Conservation (phyloP, 257 asterid genomes). For the Solanum neorickii region DNA sequence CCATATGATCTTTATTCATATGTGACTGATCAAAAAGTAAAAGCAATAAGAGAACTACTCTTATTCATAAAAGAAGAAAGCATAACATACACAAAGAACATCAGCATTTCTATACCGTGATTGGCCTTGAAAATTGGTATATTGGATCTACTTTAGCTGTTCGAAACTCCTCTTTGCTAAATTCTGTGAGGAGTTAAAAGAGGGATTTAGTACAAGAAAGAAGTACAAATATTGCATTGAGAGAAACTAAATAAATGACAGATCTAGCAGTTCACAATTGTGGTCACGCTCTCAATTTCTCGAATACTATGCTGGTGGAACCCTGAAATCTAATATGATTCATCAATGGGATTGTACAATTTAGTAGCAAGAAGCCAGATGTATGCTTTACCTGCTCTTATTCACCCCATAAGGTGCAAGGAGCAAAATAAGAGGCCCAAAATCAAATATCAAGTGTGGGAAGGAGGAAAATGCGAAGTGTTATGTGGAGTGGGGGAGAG, state of each 20-base stretch:
- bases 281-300: not conserved
- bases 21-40: slow-evolving; percentile 51
- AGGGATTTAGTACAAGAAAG: not conserved
- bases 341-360: not conserved
- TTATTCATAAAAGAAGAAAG: not conserved
- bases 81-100: not conserved
- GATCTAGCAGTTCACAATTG: not conserved
- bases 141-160: slow-evolving; percentile 77
- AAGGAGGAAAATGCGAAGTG: not conserved
- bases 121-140: slow-evolving; percentile 79
- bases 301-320: not conserved
- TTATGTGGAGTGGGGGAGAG: not conserved
- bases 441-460: not conserved
- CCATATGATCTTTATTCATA: slow-evolving; percentile 92
- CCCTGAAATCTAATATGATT: not conserved
- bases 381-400: not conserved
- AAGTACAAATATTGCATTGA: not conserved
- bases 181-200: slow-evolving; percentile 40
- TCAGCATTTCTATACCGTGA: slow-evolving; percentile 40
- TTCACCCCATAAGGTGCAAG: not conserved
- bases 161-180: slow-evolving; percentile 58
- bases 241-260: not conserved
- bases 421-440: not conserved
- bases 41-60: not conserved
- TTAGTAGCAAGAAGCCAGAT: not conserved